A percentile compares a stretch with the other conserved stretches of the same genome.
Evolutionary conservation across 164 flowering plant genomes (phyloP).

Genomic region (Saururus chinensis): DNA sequence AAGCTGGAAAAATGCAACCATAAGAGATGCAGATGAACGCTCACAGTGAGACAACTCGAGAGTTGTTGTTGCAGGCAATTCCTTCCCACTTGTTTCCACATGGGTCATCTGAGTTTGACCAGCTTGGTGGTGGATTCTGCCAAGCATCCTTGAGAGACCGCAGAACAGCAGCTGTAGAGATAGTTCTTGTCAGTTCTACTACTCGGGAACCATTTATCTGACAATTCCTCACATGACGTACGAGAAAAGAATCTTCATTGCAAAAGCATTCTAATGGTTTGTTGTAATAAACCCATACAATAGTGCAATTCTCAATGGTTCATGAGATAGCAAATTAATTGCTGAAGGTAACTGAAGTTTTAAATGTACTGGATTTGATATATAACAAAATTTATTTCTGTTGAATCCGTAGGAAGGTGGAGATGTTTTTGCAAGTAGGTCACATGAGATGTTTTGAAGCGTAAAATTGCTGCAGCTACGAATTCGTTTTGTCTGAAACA

Average conservation of each 20-base stretch:
- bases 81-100: conserved; percentile 78
- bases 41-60: conserved; percentile 64
- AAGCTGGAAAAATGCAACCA: neutral
- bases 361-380: too few relatives aligned
- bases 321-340: too few relatives aligned
- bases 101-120: conserved; percentile 63
- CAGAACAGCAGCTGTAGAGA: conserved; percentile 40
- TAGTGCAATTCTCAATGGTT: too few relatives aligned
- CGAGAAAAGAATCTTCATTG: too few relatives aligned
- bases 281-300: neutral
- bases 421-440: too few relatives aligned
- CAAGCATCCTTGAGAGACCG: conserved; percentile 43
- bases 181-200: neutral
- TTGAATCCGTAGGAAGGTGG: too few relatives aligned
- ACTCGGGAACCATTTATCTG: neutral
- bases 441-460: too few relatives aligned
- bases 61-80: conserved; percentile 46
- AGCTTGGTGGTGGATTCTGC: conserved; percentile 76
- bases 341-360: too few relatives aligned
- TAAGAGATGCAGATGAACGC: conserved; percentile 10
- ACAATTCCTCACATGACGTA: neutral
- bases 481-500: too few relatives aligned
- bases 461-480: too few relatives aligned
- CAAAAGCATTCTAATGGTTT: too few relatives aligned
- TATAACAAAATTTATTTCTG: too few relatives aligned